Conservation (phyloP, 495 filamentous ascomycete genomes). For the Hypomontagnella monticulosa region DNA sequence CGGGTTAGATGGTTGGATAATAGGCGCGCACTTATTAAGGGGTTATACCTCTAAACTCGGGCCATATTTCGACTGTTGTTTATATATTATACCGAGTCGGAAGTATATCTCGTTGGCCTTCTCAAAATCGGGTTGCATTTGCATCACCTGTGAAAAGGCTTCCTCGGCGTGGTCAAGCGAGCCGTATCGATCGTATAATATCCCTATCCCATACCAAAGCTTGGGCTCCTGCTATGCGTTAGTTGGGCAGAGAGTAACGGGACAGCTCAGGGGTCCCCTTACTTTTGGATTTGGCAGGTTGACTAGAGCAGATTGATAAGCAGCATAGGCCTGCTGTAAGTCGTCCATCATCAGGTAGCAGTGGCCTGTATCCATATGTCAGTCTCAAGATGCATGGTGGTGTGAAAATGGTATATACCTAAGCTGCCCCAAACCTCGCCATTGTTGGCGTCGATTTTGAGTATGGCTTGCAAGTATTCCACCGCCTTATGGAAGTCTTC, state of each 20-base stretch:
- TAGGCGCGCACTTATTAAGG: conserved; percentile 15
- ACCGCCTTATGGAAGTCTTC: conserved; percentile 95
- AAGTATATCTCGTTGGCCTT: conserved; percentile 99
- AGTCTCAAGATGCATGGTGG: conserved; percentile 24
- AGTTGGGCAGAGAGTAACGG: conserved; percentile 16
- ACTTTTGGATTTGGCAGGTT: conserved; percentile 96
- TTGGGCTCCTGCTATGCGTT: conserved; percentile 84
- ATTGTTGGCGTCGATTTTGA: conserved; percentile 88
- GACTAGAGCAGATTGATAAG: conserved; percentile 94
- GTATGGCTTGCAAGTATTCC: conserved; percentile 88
- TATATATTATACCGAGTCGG: conserved; percentile 98
- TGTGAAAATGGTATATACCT: conserved; percentile 62
- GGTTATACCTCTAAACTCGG: conserved; percentile 85
- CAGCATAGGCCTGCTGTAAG: conserved; percentile 95
- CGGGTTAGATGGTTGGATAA: conserved; percentile 41
- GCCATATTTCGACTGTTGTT: conserved; percentile 94
- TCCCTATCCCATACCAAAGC: conserved; percentile 98
- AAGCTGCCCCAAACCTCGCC: conserved; percentile 97
- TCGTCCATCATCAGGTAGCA: conserved; percentile 99
- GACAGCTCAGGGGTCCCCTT: conserved; percentile 33
- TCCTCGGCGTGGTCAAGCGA: conserved; percentile 98
- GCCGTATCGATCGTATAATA: conserved; percentile 96
- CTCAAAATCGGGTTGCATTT: conserved; percentile 97
- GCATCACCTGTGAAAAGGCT: conserved; percentile 98
- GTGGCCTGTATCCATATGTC: conserved; percentile 68